Evolutionary conservation across 345 rosid genomes (phyloP).

Genomic region (Camelina hispida): DNA sequence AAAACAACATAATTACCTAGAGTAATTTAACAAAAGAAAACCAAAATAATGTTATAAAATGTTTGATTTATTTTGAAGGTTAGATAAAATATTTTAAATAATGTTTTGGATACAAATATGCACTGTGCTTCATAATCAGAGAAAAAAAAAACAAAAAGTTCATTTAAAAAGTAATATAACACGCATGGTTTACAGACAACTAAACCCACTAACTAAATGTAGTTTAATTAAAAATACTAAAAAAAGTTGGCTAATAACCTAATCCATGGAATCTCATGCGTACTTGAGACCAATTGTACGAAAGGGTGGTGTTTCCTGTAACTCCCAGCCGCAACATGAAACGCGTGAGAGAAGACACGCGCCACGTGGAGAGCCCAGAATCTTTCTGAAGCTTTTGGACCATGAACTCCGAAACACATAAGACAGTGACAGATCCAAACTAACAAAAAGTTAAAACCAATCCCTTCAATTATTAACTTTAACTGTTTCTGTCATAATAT

Average conservation of each 20-base stretch:
- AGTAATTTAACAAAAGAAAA: too few relatives aligned
- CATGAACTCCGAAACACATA: constrained; percentile 36
- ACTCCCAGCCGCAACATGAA: constrained; percentile 2
- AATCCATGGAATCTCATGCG: constrained; percentile 50
- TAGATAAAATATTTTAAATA: not conserved
- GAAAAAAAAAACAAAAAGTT: not conserved
- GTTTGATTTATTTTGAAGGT: not conserved
- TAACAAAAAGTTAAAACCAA: constrained; percentile 33
- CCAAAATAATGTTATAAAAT: not conserved
- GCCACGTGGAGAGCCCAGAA: constrained; percentile 29
- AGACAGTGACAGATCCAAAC: constrained; percentile 45
- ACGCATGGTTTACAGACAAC: constrained; percentile 34
- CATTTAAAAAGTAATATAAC: constrained; percentile 4
- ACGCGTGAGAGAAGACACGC: constrained; percentile 19
- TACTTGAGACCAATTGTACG: constrained; percentile 46
- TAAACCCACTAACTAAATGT: constrained; percentile 26
- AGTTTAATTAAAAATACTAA: not conserved
- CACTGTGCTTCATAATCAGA: not conserved
- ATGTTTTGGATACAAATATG: not conserved
- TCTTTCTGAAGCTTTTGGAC: constrained; percentile 39
- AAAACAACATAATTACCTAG: not conserved
- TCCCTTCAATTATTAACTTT: constrained; percentile 40
- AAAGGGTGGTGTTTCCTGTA: constrained; percentile 17
- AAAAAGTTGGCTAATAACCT: constrained; percentile 34
- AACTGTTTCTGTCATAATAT: constrained; percentile 41